These are phyloP conservation scores for Aspergillus ochraceoroseus DNA, from an alignment of 2,329 filamentous ascomycete species.

Conservation along the genomic window DNA sequence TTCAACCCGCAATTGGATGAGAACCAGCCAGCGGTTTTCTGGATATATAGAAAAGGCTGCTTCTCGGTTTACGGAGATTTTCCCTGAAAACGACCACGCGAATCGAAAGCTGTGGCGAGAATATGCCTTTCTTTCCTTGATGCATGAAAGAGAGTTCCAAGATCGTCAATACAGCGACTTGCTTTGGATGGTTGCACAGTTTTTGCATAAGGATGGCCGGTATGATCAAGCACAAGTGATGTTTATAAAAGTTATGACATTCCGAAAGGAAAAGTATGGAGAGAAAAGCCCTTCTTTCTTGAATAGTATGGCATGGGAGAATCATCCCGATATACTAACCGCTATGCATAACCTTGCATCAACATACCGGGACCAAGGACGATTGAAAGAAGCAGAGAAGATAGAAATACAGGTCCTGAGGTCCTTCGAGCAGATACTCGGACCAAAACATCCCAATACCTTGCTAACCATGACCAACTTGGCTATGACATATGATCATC, in stretches of 20 bases:
- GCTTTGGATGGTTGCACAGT: constrained; percentile 8
- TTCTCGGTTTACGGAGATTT: constrained; percentile 6
- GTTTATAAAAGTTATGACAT: background rate
- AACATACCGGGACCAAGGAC: background rate
- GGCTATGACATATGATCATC: background rate
- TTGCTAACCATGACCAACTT: background rate
- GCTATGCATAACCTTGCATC: constrained; percentile 3
- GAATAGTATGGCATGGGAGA: background rate
- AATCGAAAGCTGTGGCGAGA: constrained; percentile 19
- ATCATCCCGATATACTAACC: constrained; percentile 2
- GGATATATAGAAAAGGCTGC: constrained; percentile 1
- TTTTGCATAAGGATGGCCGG: constrained; percentile 17
- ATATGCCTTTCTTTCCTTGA: constrained; percentile 13
- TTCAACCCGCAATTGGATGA: constrained; percentile 28
- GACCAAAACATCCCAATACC: constrained; percentile 8
- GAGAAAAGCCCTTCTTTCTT: background rate
- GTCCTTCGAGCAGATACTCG: constrained; percentile 15
- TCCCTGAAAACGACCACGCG: constrained; percentile 11
- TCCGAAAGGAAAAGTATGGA: background rate
- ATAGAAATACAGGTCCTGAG: constrained; percentile 18
- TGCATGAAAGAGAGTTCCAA: constrained; percentile 5
- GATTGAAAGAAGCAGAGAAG: constrained; percentile 19
- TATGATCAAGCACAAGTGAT: constrained; percentile 15
- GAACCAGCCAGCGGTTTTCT: constrained; percentile 3
- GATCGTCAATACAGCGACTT: background rate